Percentiles rank a stretch among this genome's conserved stretches.
phyloP scores from a whole-genome alignment of 169 alveolate species.

The Eimeria necatrix region DNA sequence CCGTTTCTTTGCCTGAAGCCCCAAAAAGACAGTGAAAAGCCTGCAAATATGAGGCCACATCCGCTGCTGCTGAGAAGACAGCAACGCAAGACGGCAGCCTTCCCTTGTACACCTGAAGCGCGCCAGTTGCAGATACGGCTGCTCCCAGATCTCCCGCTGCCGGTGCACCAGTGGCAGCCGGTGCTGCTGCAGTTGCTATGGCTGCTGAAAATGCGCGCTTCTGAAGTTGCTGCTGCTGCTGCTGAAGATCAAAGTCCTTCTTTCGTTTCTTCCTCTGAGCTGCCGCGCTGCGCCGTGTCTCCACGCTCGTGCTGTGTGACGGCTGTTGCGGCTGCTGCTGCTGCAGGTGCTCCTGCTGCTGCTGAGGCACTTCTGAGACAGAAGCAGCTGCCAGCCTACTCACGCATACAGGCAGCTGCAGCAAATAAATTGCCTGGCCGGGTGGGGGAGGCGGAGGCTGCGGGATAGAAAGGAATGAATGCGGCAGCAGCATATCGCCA shows the following conservation, averaged over 20 bases:
- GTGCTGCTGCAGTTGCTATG: background rate
- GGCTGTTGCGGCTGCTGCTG: conserved; percentile 24
- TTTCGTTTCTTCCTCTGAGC: conserved; percentile 12
- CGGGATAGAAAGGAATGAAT: background rate
- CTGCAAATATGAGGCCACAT: background rate
- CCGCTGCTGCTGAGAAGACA: conserved; percentile 25
- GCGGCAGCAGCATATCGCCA: conserved; percentile 39
- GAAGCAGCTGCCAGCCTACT: background rate
- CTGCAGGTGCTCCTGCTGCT: conserved; percentile 53
- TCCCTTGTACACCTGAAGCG: conserved; percentile 25
- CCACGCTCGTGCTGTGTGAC: background rate
- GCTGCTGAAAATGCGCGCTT: conserved; percentile 7
- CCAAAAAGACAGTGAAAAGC: conserved; percentile 36
- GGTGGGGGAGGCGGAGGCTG: conserved; percentile 36
- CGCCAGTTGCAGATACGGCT: conserved; percentile 41
- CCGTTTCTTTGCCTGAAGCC: background rate
- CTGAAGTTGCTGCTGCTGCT: conserved; percentile 37
- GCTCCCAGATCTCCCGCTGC: conserved; percentile 49
- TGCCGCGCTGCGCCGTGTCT: conserved; percentile 38
- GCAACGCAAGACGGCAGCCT: conserved; percentile 44
- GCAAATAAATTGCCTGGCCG: conserved; percentile 18
- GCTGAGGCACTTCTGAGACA: background rate
- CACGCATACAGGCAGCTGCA: conserved; percentile 59
- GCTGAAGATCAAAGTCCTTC: conserved; percentile 29
- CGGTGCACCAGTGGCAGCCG: background rate